Conservation (phyloP, 2,329 filamentous ascomycete species). For the Decorospora gaudefroyi region DNA sequence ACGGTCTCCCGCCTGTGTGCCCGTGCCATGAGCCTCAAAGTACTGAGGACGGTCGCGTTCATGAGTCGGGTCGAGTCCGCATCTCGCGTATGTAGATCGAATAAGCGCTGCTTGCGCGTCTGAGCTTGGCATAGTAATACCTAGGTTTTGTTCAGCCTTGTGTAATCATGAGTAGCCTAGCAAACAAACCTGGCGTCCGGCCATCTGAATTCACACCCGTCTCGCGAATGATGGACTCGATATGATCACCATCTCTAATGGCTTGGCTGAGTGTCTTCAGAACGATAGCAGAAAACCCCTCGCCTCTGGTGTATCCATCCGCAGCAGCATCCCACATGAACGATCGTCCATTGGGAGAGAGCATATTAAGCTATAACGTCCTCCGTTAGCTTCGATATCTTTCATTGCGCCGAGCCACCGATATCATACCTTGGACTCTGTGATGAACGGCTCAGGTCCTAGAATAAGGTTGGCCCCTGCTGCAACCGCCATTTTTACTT, state of each 20-base stretch:
- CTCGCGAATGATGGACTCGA: slow-evolving; percentile 49
- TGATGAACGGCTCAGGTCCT: too few species aligned
- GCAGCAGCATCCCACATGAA: slow-evolving; percentile 51
- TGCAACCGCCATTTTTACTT: too few species aligned
- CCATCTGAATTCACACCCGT: slow-evolving; percentile 50
- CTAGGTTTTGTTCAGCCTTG: too few species aligned
- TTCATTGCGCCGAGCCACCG: too few species aligned
- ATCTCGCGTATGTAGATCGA: slow-evolving; percentile 42
- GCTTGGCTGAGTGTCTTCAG: slow-evolving; percentile 58
- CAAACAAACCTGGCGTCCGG: too few species aligned
- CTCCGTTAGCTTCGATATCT: too few species aligned
- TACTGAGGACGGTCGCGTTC: slow-evolving; percentile 27
- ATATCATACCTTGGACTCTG: too few species aligned
- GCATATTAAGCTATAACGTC: too few species aligned
- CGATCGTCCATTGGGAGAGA: too few species aligned
- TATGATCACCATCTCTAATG: slow-evolving; percentile 53
- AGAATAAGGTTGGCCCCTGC: too few species aligned
- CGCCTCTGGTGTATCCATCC: slow-evolving; percentile 58
- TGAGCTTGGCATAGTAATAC: slow-evolving; percentile 51
- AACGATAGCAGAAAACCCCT: slow-evolving; percentile 57
- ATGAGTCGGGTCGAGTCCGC: slow-evolving; percentile 40
- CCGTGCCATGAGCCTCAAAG: slow-evolving; percentile 27
- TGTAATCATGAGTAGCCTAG: too few species aligned
- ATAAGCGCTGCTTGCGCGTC: slow-evolving; percentile 50
- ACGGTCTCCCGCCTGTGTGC: slow-evolving; percentile 2